phyloP scores from a whole-genome alignment of 1,139 yeast genomes.

The Diutina neorugosa region DNA sequence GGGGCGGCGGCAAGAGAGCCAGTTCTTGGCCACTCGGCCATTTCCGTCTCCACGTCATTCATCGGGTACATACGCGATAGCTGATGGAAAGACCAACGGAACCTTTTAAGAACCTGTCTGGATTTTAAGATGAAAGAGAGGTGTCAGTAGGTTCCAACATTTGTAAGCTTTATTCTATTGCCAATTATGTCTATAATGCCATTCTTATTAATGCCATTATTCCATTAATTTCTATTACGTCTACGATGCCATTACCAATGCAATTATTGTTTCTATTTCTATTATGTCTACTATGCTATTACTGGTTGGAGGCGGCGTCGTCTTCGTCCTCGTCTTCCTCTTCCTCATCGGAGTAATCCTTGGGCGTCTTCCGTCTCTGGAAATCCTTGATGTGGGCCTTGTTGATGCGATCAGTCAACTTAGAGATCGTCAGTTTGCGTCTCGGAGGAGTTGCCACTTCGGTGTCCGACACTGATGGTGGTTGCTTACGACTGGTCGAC shows the following conservation, averaged over 20 bases:
- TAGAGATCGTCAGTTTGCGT: slow-evolving; percentile 24
- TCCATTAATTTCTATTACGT: background rate
- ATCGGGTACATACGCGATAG: slow-evolving; percentile 1
- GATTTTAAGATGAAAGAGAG: slow-evolving; percentile 3
- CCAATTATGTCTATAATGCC: background rate
- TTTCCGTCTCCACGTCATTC: background rate
- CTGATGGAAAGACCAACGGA: slow-evolving; percentile 3
- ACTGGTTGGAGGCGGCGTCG: background rate
- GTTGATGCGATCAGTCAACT: slow-evolving; percentile 51
- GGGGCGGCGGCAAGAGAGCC: background rate
- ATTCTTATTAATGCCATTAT: background rate
- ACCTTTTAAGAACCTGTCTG: slow-evolving; percentile 4
- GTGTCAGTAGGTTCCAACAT: slow-evolving; percentile 4
- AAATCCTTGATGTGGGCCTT: slow-evolving; percentile 84
- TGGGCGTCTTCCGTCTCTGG: slow-evolving; percentile 43
- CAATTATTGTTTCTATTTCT: background rate
- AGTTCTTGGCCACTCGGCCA: background rate
- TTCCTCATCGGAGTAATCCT: background rate
- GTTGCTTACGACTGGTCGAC: background rate
- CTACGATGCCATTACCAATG: background rate
- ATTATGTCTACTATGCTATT: background rate
- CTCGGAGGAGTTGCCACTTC: slow-evolving; percentile 8
- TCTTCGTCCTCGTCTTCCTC: slow-evolving; percentile 19
- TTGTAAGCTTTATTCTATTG: background rate
- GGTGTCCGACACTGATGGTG: background rate